Evolutionary conservation across 2,329 filamentous ascomycete species (phyloP), one percentile per base, ranked within the genome.

Genomic region (Cladosporium sp.): DNA sequence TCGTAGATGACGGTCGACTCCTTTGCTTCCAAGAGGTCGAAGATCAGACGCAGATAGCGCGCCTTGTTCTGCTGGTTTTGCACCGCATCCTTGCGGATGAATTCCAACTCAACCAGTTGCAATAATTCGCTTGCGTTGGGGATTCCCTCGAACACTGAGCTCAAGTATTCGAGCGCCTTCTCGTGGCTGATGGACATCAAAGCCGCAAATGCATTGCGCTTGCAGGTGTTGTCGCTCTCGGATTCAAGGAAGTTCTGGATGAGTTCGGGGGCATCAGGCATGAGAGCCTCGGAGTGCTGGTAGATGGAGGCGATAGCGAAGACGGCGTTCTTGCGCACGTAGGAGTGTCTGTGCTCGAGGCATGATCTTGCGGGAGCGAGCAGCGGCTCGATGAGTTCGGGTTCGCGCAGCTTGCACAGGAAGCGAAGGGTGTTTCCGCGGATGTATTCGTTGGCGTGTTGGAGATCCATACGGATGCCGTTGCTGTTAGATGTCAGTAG

Each of bases 371-470:
- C 89, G 13, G 93, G 95, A 36, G 92, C 95, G 38, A 99, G 83
- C 50, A 97, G 83, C 43, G 93, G 93, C 72, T 99, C 93, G 60
- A 99, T 91, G 56, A 99, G 84, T 73, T 99, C 93, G 47, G 92
- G 81, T 70, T 99, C 93, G 60, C 91, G 86, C 55, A 99, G 80
- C 76, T 99, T 99, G 79, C 87, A 93, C 54, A 99, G 83, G 74
- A 97, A 99, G 64, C 93, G 89, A 56, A 99, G 78, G n/a, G 93
- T 99, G 69, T 96, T 96, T 67, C 93, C 93, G 60, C 93, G 85
- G 60, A 99, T 91, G 73, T 96, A 99, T 78, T 99, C 93, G 77
- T 99, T 97, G 51, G 93, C 85, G 64, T 96, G 92, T 69, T 97
- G 92, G 54, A 99, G 79, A 68, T 99, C 93, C 71, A 97, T 96